These are phyloP conservation scores for Thalia dealbata DNA, from an alignment of 176 grass and related monocot genomes.

Conservation along the genomic window DNA sequence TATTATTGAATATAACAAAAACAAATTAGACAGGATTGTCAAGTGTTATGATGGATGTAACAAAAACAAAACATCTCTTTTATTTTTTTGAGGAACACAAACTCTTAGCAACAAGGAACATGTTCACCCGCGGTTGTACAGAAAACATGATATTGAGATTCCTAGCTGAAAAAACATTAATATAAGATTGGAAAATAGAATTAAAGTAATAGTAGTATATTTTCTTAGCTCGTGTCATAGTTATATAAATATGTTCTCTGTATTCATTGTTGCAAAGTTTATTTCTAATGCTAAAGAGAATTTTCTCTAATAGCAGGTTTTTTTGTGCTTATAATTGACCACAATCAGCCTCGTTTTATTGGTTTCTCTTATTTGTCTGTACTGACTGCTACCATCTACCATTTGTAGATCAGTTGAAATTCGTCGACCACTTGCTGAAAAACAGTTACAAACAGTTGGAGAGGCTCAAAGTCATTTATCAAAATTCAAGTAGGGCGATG, in stretches of 20 bases:
- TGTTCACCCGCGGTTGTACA: no score
- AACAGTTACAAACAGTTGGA: conserved; percentile 72
- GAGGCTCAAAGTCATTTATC: conserved; percentile 86
- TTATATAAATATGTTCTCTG: background rate
- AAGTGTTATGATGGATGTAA: background rate
- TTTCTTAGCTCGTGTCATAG: no score
- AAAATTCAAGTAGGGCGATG: conserved; percentile 58
- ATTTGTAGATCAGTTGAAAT: conserved; percentile 91
- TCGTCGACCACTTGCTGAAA: conserved; percentile 87
- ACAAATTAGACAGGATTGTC: background rate
- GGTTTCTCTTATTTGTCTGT: background rate
- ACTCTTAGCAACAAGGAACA: no score
- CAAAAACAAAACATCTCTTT: background rate
- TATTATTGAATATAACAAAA: no score
- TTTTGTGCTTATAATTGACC: conserved; percentile 12
- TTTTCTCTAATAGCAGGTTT: background rate
- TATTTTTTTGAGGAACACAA: no score
- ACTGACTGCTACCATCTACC: conserved; percentile 7
- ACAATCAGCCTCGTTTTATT: background rate
- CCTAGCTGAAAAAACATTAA: no score
- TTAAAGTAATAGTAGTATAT: no score
- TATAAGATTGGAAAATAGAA: no score
- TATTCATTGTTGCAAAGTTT: background rate
- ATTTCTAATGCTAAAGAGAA: background rate
- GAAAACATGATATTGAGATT: no score